A percentile compares a stretch with the other conserved stretches of the same genome.
phyloP scores from a whole-genome alignment of 768 basidiomycete genomes.

The Antrodiella citrinella region DNA sequence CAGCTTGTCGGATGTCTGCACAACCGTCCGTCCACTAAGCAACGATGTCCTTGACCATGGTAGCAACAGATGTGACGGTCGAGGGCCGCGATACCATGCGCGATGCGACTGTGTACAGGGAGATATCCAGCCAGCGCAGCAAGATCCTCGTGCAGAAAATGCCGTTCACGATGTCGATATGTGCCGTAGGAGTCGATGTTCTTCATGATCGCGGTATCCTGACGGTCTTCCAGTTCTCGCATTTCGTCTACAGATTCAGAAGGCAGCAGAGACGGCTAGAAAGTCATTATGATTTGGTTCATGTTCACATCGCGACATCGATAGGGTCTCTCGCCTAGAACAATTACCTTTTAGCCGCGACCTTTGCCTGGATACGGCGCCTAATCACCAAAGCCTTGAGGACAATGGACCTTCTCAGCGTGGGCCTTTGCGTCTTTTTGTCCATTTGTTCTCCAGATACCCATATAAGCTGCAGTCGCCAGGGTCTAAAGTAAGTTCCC shows the following conservation, averaged over 20 bases:
- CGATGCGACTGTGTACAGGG: background rate
- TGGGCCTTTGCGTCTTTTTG: background rate
- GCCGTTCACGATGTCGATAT: background rate
- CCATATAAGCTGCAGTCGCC: background rate
- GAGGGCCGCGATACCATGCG: too few species aligned
- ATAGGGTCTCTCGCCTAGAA: background rate
- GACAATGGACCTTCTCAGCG: conserved; percentile 1
- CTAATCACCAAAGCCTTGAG: conserved; percentile 2
- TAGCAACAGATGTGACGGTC: too few species aligned
- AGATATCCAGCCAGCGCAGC: background rate
- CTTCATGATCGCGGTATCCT: background rate
- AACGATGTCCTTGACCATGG: too few species aligned
- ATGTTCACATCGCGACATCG: background rate
- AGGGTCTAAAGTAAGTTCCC: background rate
- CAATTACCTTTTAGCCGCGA: background rate
- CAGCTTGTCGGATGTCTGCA: too few species aligned
- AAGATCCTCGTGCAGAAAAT: background rate
- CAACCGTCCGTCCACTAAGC: too few species aligned
- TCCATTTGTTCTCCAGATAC: background rate
- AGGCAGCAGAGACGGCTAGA: background rate
- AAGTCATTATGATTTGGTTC: background rate
- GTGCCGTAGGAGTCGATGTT: background rate
- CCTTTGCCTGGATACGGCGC: background rate
- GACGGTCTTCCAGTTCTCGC: background rate
- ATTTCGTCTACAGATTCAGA: background rate